Conservation (phyloP, 805 yeast genomes). For the Metschnikowia gelsemii region DNA sequence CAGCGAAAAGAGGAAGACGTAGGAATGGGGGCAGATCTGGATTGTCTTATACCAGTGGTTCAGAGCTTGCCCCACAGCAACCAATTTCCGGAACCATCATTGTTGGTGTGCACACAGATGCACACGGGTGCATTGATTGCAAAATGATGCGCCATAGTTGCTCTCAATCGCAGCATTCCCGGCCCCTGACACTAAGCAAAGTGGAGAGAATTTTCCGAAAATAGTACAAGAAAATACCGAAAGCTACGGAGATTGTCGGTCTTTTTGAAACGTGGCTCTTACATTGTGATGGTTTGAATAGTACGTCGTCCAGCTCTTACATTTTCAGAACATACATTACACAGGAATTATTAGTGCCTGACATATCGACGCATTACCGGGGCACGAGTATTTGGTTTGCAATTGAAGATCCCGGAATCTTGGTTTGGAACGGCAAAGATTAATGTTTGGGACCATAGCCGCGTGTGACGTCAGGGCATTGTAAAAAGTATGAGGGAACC, state of each 20-base stretch:
- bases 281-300: too few relatives aligned
- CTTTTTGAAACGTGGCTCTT: too few relatives aligned
- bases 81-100: slow-evolving; percentile 10
- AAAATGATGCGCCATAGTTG: slow-evolving; percentile 8
- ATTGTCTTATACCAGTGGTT: slow-evolving; percentile 6
- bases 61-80: slow-evolving; percentile 10
- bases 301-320: too few relatives aligned
- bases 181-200: background rate
- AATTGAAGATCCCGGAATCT: too few relatives aligned
- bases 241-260: too few relatives aligned
- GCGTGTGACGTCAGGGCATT: slow-evolving; percentile 4
- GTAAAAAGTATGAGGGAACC: too few relatives aligned
- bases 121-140: slow-evolving; percentile 5
- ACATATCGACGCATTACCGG: too few relatives aligned
- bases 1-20: background rate
- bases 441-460: background rate
- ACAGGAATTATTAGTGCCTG: too few relatives aligned
- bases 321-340: too few relatives aligned
- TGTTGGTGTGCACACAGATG: slow-evolving; percentile 9
- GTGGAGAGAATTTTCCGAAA: background rate
- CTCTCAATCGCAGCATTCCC: slow-evolving; percentile 1
- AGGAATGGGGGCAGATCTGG: slow-evolving; percentile 2
- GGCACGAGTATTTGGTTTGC: too few relatives aligned
- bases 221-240: too few relatives aligned
- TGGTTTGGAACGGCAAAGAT: too few relatives aligned